Conservation (phyloP, 2,329 filamentous ascomycete genomes). For the Colletotrichum cordylinicola region DNA sequence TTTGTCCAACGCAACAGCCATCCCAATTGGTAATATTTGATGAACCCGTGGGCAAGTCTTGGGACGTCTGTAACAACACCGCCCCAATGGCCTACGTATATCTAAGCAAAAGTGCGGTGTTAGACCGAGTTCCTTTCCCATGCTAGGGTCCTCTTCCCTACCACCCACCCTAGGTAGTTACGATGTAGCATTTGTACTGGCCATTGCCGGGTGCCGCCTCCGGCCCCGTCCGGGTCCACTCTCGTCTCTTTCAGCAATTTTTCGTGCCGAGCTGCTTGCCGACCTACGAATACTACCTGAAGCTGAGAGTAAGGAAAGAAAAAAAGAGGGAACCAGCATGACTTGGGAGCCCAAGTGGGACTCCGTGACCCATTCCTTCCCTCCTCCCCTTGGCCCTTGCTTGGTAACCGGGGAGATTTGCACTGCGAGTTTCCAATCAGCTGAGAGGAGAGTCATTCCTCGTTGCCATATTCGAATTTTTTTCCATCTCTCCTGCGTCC, state of each 20-base stretch:
- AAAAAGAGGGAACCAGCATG: neutral
- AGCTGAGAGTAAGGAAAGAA: neutral
- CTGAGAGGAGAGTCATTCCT: constrained; percentile 17
- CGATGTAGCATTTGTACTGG: neutral
- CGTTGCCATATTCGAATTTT: constrained; percentile 4
- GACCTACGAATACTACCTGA: neutral
- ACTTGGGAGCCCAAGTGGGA: constrained; percentile 18
- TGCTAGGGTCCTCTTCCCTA: neutral
- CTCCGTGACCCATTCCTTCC: constrained; percentile 1
- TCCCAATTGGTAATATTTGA: neutral
- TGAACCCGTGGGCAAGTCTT: neutral
- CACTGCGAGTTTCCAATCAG: constrained; percentile 7
- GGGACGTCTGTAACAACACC: constrained; percentile 1
- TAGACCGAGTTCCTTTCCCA: neutral
- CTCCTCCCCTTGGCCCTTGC: neutral
- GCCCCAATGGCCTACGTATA: neutral
- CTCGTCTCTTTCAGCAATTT: neutral
- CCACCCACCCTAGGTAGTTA: neutral
- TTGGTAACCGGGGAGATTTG: constrained; percentile 18
- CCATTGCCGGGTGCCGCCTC: constrained; percentile 5
- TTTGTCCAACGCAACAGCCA: neutral
- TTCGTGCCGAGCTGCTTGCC: constrained; percentile 8
- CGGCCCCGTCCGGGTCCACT: neutral
- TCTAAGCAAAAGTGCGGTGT: neutral
- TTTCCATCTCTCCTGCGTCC: neutral